A percentile compares a stretch with the other conserved stretches of the same genome.
These are phyloP conservation scores for Cyclotella atomus DNA, from an alignment of 108 stramenopile species.

Conservation along the genomic window DNA sequence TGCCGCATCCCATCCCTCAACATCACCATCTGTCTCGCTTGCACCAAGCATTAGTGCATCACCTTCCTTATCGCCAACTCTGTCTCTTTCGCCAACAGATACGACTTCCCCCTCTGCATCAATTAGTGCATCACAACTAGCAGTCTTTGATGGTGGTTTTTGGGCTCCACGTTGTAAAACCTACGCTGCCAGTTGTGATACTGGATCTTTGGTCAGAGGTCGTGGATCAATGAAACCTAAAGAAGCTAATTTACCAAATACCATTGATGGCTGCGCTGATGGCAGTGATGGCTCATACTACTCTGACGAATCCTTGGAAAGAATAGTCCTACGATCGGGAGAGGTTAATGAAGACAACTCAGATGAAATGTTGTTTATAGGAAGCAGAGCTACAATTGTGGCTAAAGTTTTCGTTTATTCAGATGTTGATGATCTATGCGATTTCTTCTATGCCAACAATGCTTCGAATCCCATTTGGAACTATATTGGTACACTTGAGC, in stretches of 20 bases:
- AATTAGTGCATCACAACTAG: background rate
- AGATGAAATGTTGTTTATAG: background rate
- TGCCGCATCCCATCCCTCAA: background rate
- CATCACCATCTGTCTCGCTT: background rate
- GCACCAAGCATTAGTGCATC: background rate
- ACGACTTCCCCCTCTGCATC: background rate
- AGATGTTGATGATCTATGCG: background rate
- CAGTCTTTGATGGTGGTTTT: constrained; percentile 2
- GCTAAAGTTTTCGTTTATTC: constrained; percentile 11
- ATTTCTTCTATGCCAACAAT: constrained; percentile 17
- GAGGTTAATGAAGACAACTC: background rate
- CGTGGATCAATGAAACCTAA: background rate
- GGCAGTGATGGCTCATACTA: constrained; percentile 17
- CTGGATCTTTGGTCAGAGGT: constrained; percentile 16
- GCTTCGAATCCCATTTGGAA: constrained; percentile 21
- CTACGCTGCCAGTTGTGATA: background rate
- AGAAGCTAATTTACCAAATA: constrained; percentile 26
- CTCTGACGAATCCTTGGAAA: constrained; percentile 29
- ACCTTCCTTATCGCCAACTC: background rate
- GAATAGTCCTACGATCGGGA: constrained; percentile 10
- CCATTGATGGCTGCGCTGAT: constrained; percentile 27
- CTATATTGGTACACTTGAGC: constrained; percentile 4
- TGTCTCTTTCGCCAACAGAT: background rate
- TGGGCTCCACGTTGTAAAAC: constrained; percentile 6
- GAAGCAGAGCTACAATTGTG: background rate